A percentile compares a stretch with the other conserved stretches of the same genome.
phyloP scores from a whole-genome alignment of 805 yeast genomes.

The Zygosaccharomyces bisporus region DNA sequence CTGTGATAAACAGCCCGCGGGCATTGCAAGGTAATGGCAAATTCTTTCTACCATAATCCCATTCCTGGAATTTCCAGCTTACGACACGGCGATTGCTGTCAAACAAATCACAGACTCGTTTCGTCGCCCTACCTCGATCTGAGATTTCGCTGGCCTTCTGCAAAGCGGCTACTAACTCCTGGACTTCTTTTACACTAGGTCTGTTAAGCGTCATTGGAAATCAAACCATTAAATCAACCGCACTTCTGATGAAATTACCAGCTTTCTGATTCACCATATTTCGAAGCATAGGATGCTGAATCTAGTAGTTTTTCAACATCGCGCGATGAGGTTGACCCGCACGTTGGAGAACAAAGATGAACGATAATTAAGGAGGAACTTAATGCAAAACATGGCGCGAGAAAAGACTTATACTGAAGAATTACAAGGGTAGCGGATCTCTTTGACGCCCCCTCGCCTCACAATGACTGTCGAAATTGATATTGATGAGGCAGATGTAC shows the following conservation, averaged over 20 bases:
- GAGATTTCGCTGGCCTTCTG: slow-evolving; percentile 23
- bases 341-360: not conserved
- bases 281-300: not conserved
- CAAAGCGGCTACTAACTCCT: slow-evolving; percentile 18
- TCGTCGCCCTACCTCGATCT: slow-evolving; percentile 36
- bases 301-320: not conserved
- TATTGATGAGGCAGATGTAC: slow-evolving; percentile 77
- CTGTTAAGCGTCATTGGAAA: not conserved
- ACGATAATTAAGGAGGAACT: slow-evolving; percentile 6
- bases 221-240: not conserved
- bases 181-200: slow-evolving; percentile 7
- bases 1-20: slow-evolving; percentile 70
- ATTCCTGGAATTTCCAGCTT: slow-evolving; percentile 85
- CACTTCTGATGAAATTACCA: not conserved
- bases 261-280: not conserved
- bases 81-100: slow-evolving; percentile 28
- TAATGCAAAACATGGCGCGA: not conserved
- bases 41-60: slow-evolving; percentile 67
- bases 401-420: not conserved
- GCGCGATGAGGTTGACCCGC: slow-evolving; percentile 6
- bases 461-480: slow-evolving; percentile 38
- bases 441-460: not conserved
- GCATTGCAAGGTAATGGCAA: slow-evolving; percentile 66
- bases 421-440: not conserved
- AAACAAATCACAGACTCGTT: slow-evolving; percentile 28